These are phyloP conservation scores for Peniophora sp. DNA, from an alignment of 1,284 basidiomycete species.

Conservation along the genomic window DNA sequence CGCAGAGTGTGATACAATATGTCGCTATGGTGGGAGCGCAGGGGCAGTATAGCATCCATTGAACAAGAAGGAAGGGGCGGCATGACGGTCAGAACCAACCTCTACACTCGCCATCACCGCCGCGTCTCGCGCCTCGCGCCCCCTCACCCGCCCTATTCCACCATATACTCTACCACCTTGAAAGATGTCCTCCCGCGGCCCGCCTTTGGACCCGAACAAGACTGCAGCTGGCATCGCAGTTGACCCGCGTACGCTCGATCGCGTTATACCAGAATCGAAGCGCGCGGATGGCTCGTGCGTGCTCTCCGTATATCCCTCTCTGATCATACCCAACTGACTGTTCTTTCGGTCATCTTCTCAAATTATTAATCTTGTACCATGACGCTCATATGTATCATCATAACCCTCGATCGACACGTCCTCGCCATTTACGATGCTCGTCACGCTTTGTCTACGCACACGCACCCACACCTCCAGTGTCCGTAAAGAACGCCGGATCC, in stretches of 20 bases:
- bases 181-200: constrained; percentile 18
- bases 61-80: too few species aligned
- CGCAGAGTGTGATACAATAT: too few species aligned
- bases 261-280: constrained; percentile 80
- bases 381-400: too few species aligned
- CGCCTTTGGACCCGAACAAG: constrained; percentile 64
- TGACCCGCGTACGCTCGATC: constrained; percentile 76
- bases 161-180: too few species aligned
- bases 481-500: constrained; percentile 85
- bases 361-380: too few species aligned
- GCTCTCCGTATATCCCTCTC: constrained; percentile 4
- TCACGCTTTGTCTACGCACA: not conserved
- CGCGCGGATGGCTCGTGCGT: constrained; percentile 85
- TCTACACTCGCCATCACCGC: too few species aligned
- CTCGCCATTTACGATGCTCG: not conserved
- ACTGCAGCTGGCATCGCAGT: constrained; percentile 75
- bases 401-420: not conserved
- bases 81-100: too few species aligned
- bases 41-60: too few species aligned
- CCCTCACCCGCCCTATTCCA: not conserved
- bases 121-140: not conserved
- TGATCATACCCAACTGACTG: not conserved
- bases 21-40: too few species aligned
- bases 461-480: constrained; percentile 41
- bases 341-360: not conserved